Percentiles rank a stretch among this genome's conserved stretches.
These are phyloP conservation scores for Sporothrix euskadiensis DNA, from an alignment of 2,329 filamentous ascomycete species.

Conservation along the genomic window DNA sequence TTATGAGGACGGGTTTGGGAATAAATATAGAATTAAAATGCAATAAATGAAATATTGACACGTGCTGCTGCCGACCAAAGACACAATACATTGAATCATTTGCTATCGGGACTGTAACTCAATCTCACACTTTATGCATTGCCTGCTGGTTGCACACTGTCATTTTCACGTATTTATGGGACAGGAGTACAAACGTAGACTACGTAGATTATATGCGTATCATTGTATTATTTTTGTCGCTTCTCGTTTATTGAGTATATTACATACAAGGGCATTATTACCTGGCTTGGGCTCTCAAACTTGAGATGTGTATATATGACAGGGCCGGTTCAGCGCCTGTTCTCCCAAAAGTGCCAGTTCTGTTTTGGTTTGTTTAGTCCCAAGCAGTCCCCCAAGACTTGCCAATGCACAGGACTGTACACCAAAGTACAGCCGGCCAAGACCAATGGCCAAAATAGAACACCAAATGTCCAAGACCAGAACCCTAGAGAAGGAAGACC, in stretches of 20 bases:
- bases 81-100: neutral
- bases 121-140: conserved; percentile 7
- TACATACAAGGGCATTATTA: conserved; percentile 18
- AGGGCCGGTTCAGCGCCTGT: neutral
- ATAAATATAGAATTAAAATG: neutral
- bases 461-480: neutral
- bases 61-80: neutral
- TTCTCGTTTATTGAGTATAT: conserved; percentile 11
- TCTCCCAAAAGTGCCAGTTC: neutral
- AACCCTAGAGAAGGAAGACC: neutral
- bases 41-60: neutral
- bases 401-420: neutral
- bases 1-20: neutral
- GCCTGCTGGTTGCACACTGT: neutral
- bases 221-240: conserved; percentile 1
- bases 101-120: neutral
- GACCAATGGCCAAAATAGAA: neutral
- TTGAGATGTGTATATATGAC: conserved; percentile 5
- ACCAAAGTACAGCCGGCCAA: neutral
- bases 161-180: neutral
- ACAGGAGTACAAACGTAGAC: neutral
- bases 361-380: neutral
- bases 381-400: neutral
- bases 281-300: conserved; percentile 3
- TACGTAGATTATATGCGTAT: neutral